These are phyloP conservation scores for Plasmodium blacklocki DNA, from an alignment of 169 alveolate species.

Conservation along the genomic window DNA sequence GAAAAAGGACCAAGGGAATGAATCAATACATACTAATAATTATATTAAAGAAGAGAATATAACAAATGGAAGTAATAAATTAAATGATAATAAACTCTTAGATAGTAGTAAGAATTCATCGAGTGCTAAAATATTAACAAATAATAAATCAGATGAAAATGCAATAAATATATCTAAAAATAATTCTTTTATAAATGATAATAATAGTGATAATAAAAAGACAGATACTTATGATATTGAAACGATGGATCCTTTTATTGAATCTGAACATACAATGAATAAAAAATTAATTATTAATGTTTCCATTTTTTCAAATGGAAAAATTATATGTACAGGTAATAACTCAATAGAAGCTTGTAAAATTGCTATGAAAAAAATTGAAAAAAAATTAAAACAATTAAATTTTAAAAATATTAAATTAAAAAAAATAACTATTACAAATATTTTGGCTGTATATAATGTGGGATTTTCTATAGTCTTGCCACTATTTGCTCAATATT, in stretches of 20 bases:
- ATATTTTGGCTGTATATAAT: conserved; percentile 83
- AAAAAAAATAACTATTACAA: conserved; percentile 74
- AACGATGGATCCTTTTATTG: background rate
- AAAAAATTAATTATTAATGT: conserved; percentile 79
- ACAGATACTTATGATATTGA: background rate
- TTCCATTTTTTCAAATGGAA: conserved; percentile 85
- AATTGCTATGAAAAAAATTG: conserved; percentile 83
- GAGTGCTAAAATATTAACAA: background rate
- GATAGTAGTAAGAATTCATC: background rate
- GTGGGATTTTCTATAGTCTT: conserved; percentile 78
- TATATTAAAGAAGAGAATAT: background rate
- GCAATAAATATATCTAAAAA: background rate
- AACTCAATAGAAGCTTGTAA: conserved; percentile 80
- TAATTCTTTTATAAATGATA: background rate
- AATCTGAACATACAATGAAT: background rate
- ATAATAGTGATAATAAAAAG: background rate
- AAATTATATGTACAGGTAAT: conserved; percentile 84
- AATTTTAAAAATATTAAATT: conserved; percentile 78
- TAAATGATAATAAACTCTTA: background rate
- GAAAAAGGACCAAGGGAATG: background rate
- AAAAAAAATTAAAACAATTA: conserved; percentile 80
- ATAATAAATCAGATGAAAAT: background rate
- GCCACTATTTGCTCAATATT: conserved; percentile 78
- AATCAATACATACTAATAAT: background rate
- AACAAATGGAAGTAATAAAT: background rate